Base-by-base conservation (phyloP, 805 yeast species). In the Tetrapisispora taiwanensis region DNA sequence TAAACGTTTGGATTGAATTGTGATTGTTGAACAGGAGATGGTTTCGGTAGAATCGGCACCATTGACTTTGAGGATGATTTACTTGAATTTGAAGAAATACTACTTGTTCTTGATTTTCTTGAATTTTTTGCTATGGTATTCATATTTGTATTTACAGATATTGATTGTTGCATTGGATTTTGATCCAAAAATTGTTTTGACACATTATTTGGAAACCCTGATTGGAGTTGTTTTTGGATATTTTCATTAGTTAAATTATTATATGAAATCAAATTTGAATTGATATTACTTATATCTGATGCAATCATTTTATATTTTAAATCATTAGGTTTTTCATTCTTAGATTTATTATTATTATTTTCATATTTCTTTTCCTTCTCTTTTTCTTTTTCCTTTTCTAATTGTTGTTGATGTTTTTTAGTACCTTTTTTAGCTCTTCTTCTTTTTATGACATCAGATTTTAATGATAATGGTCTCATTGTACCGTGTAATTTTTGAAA, bases 401-500 rank as follows among this genome's bases (percentile, higher is more conserved):
- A 12, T 10, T 28, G 49, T 13, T 51, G 41, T 20, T 20, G 48
- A 26, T 43, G 49, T 48, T 60, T 43, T 53, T 58, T 68, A 41
- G 76, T 72, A 41, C 96, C 72, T 63, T 89, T 95, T 47, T 61
- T 60, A 13, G 66, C 56, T 43, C 60, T 63, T 54, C 98, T 75
- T 63, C 88, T 86, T 62, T 88, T 87, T 45, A 90, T 89, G 1
- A 89, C 92, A 60, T 89, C 96, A 0, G 97, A 84, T 59, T 88
- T 89, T 55, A 89, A 69, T 13, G 95, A 83, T 42, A 90, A 69
- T 0, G 98, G 98, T 46, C 97, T 71, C 49, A 86, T 94, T 3
- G 87, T 90, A n/a, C 97, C 97, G 57, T 90, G 97, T 20, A 90
- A 69, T 63, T 90, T 90, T 56, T 85, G 73, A 55, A 90, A 90